Evolutionary conservation across 2,329 filamentous ascomycete species (phyloP).

Genomic region (Calycina herbarum): DNA sequence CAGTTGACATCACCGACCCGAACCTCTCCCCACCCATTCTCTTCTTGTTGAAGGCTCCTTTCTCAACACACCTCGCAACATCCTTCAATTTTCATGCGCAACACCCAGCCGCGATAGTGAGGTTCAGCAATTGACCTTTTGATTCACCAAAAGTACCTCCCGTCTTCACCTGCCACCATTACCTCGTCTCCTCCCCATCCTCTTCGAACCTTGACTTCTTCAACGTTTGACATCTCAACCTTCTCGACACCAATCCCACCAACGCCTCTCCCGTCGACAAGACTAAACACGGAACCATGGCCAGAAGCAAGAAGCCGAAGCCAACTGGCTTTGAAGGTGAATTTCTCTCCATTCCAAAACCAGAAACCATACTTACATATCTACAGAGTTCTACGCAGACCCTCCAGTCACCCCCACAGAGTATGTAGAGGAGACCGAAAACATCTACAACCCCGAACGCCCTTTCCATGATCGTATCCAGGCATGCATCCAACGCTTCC

Average conservation of each 20-base stretch:
- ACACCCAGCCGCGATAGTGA: neutral
- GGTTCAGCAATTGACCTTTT: neutral
- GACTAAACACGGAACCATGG: neutral
- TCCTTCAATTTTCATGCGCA: neutral
- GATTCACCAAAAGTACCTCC: neutral
- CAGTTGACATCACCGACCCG: neutral
- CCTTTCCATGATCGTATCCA: constrained; percentile 63
- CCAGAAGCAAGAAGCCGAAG: constrained; percentile 34
- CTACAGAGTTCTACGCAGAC: constrained; percentile 72
- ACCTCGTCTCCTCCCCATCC: neutral
- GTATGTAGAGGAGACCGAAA: constrained; percentile 58
- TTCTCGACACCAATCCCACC: neutral
- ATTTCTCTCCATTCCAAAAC: constrained; percentile 12
- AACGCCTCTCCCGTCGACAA: neutral
- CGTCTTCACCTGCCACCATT: neutral
- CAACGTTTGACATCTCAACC: neutral
- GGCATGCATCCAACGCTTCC: constrained; percentile 79
- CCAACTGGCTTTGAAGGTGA: constrained; percentile 71
- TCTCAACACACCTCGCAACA: neutral
- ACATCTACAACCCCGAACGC: constrained; percentile 59
- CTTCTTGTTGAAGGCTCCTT: neutral
- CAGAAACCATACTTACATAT: constrained; percentile 4
- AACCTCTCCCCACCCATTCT: neutral
- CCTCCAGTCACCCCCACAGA: constrained; percentile 72
- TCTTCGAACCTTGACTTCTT: neutral